Evolutionary conservation across 495 filamentous ascomycete genomes (phyloP), one percentile per base, ranked within the genome.

Genomic region (Neurospora sp.): DNA sequence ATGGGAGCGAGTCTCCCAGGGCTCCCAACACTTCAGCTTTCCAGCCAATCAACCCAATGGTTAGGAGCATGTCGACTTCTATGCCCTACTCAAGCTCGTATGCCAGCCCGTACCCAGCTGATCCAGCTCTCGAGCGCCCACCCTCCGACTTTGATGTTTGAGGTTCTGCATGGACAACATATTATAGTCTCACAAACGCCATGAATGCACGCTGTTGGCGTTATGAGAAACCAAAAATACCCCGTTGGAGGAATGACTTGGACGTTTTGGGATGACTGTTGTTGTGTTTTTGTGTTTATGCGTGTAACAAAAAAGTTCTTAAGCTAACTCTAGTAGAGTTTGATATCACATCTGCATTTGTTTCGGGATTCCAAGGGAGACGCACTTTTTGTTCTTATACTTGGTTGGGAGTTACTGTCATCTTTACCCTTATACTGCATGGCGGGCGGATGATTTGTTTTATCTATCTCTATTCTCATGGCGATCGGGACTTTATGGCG

Each of bases 1-100:
- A 80, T 48, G 78, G 79, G 20, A 77, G 73, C 39, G 79, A 82
- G 53, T 65, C 53, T 17, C 45, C 74, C 40, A 84, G 82, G 71
- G 48, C 80, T 6, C 6, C 77, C 35, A 65, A 65, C 27, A 72
- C 75, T 10, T 14, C 71, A 3, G 71, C 40, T 39, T 80, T 80
- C 65, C 77, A 75, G 69, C 61, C 78, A 2, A 73, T 77, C 68
- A 75, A 72, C 35, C 38, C 65, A 20, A 75, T 76, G 74, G 76
- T 68, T 35, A 70, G 45, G 20, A 70, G 53, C 53, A 70, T 42
- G 39, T 80, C 65, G 72, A 53, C 35, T 68, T n/a, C 71, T 17
- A 72, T 77, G 74, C 16, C 72, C 3, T 79, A 72, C 44, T 65
- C 44, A n/a, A 76, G 68, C 41, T 40, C 69, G 9, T 78, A 74